Evolutionary conservation across 257 asterid genomes (phyloP), one percentile per base, ranked within the genome.

Genomic region (Nemophila menziesii): DNA sequence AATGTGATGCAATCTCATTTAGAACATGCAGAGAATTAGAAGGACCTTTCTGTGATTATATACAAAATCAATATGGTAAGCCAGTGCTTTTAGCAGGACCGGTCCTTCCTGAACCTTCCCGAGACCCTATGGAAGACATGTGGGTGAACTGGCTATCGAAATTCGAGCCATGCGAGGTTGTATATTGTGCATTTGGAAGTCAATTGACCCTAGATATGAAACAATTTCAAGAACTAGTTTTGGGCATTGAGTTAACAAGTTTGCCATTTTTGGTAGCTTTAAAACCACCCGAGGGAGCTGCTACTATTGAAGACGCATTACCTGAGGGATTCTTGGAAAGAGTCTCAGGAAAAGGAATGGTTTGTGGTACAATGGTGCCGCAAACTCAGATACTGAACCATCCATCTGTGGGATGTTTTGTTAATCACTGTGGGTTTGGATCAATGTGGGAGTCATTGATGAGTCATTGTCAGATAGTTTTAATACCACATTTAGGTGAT

Each of bases 371-470:
- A 7, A 78, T 92, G 90, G 81, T 82, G 39, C 83, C 64, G 33
- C 93, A 79, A 63, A 46, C 77, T 15, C 75, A 72, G 45, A 66
- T 82, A 16, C 66, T 86, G 52, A 66, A 22, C 33, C 97, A 86
- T 65, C 67, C 71, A 11, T 70, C 94, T 3, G 76, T 86, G 1
- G 94, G 97, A 3, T 82, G 97, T 57, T 86, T 79, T 65, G 94
- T 86, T 48, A 77, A 78, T 63, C 94, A 86, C 34, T 73, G 97
- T 49, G 97, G 93, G 39, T 70, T 75, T 56, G 85, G 93, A 13
- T 82, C 97, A 7, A 86, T 82, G 92, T 86, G 94, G 94, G 93
- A 82, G 62, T 79, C 92, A 26, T 43, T 86, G 68, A 56, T 71
- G 70, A 68, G 83, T 42, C 79, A 77, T 8, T 42, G 74, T 29